phyloP scores from a whole-genome alignment of 331 rosid genomes.

The Rhamnella rubrinervis region DNA sequence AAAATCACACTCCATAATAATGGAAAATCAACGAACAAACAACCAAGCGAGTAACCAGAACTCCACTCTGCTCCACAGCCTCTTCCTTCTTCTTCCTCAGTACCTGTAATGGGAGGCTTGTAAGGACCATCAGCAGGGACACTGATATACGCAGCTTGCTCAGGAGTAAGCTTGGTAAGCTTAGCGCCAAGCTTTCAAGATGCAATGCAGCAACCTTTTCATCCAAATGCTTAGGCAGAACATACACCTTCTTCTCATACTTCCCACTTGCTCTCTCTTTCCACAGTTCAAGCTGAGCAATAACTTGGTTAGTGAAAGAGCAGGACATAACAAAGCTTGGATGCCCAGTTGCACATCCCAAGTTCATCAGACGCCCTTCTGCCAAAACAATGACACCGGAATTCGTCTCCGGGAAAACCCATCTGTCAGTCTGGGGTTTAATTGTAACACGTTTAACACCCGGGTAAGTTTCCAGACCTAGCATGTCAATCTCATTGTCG shows the following conservation, averaged over 20 bases:
- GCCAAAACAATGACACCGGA: conserved; percentile 73
- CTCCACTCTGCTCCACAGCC: too few species aligned
- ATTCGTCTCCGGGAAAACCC: conserved; percentile 90
- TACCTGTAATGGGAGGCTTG: conserved; percentile 93
- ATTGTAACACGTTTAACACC: conserved; percentile 84
- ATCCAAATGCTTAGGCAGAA: conserved; percentile 88
- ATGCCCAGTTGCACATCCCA: conserved; percentile 99
- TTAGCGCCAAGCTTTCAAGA: conserved; percentile 89
- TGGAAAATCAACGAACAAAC: too few species aligned
- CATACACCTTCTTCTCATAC: conserved; percentile 88
- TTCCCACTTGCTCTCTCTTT: conserved; percentile 71
- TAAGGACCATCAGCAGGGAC: conserved; percentile 92
- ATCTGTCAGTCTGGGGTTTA: conserved; percentile 94
- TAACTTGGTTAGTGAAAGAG: conserved; percentile 96
- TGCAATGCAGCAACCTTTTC: conserved; percentile 98
- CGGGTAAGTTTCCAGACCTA: conserved; percentile 71
- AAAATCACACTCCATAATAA: too few species aligned
- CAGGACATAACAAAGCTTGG: conserved; percentile 99
- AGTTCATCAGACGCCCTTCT: conserved; percentile 94
- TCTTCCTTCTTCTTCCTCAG: conserved; percentile 29
- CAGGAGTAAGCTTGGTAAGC: conserved; percentile 81
- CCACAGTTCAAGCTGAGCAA: conserved; percentile 97
- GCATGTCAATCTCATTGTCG: conserved; percentile 92
- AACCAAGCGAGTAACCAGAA: too few species aligned
- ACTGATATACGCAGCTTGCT: conserved; percentile 85